phyloP scores from a whole-genome alignment of 2,329 filamentous ascomycete species.

The Fusarium palustre region DNA sequence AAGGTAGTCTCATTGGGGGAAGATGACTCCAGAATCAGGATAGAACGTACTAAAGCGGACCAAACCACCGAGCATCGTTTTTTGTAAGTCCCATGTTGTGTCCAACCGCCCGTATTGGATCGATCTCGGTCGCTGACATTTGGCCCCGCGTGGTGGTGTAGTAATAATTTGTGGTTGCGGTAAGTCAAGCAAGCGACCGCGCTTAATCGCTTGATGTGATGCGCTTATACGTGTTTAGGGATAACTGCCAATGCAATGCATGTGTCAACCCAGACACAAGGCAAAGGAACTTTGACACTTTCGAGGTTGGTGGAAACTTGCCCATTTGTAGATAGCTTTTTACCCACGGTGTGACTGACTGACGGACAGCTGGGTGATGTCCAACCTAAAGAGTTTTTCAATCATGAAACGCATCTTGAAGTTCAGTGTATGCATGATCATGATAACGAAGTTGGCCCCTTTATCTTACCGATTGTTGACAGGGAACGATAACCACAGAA shows the following conservation, averaged over 20 bases:
- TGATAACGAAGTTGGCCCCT: background rate
- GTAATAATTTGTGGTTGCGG: constrained; percentile 49
- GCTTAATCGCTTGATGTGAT: constrained; percentile 12
- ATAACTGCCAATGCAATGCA: constrained; percentile 57
- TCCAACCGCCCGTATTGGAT: constrained; percentile 5
- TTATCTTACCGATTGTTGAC: constrained; percentile 13
- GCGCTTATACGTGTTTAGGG: constrained; percentile 46
- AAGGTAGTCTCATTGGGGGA: background rate
- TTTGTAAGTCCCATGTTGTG: constrained; percentile 36
- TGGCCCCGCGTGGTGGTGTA: constrained; percentile 18
- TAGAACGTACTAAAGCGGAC: background rate
- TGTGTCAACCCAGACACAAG: constrained; percentile 58
- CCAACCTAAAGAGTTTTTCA: constrained; percentile 43
- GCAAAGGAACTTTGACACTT: constrained; percentile 58
- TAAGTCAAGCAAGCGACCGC: constrained; percentile 27
- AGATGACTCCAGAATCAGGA: background rate
- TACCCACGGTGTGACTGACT: background rate
- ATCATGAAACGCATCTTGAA: constrained; percentile 45
- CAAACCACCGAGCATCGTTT: constrained; percentile 12
- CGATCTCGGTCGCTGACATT: constrained; percentile 22
- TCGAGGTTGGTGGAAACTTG: constrained; percentile 47
- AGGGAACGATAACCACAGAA: constrained; percentile 79
- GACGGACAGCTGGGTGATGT: constrained; percentile 52
- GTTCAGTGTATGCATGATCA: constrained; percentile 50
- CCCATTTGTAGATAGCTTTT: background rate